Percentiles rank a stretch among this genome's conserved stretches.
These are phyloP conservation scores for Phlyctochytrium arcticum DNA, from an alignment of 192 early-diverging fungal species.

Conservation along the genomic window DNA sequence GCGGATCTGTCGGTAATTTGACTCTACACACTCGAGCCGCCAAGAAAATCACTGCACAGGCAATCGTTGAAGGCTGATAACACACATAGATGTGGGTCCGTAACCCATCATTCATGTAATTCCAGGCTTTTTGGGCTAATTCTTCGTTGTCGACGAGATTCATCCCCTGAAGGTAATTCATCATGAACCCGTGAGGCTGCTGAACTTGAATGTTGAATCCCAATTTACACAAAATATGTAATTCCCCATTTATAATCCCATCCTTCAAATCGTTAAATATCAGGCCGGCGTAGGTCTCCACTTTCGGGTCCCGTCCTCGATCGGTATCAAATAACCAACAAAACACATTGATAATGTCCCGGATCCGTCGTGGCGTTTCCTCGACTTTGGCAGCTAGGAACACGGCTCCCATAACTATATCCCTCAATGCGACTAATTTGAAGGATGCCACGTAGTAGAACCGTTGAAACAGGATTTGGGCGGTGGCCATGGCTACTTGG, in stretches of 20 bases:
- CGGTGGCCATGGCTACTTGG: constrained; percentile 92
- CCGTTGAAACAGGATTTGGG: constrained; percentile 89
- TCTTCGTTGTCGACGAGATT: constrained; percentile 67
- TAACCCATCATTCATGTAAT: constrained; percentile 89
- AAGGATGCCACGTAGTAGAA: constrained; percentile 83
- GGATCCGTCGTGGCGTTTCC: constrained; percentile 71
- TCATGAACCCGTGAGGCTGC: constrained; percentile 91
- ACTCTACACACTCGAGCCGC: constrained; percentile 64
- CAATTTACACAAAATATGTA: constrained; percentile 81
- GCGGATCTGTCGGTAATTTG: constrained; percentile 64
- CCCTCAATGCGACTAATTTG: constrained; percentile 62
- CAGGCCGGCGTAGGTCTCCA: constrained; percentile 10
- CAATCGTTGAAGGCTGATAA: constrained; percentile 78
- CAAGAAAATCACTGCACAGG: constrained; percentile 81
- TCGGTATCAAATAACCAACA: constrained; percentile 11
- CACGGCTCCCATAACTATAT: constrained; percentile 39
- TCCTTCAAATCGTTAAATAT: constrained; percentile 76
- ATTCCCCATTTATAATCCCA: constrained; percentile 74
- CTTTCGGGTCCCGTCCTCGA: background rate
- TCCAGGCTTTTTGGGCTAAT: constrained; percentile 87
- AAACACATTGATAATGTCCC: constrained; percentile 78
- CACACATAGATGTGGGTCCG: constrained; percentile 70
- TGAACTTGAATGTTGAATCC: constrained; percentile 97
- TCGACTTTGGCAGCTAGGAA: constrained; percentile 59
- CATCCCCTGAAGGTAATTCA: constrained; percentile 86